phyloP scores from a whole-genome alignment of 2,329 filamentous ascomycete genomes.

The Lachnellula subtilissima region DNA sequence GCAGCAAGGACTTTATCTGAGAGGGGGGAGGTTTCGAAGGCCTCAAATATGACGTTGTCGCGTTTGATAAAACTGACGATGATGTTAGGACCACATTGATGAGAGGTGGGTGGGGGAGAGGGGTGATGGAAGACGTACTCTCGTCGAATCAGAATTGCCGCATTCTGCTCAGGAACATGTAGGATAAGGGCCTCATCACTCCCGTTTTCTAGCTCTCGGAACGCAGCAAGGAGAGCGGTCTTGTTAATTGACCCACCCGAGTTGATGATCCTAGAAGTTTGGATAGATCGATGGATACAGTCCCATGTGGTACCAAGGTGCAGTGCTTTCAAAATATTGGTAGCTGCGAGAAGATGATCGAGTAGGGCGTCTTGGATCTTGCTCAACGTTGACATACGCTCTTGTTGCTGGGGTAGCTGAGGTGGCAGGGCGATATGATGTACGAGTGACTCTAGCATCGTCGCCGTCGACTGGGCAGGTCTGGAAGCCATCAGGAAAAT shows the following conservation, averaged over 20 bases:
- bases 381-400: conserved; percentile 2
- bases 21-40: conserved; percentile 54
- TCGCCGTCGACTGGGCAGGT: too few species aligned
- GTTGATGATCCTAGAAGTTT: conserved; percentile 10
- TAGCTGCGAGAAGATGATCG: conserved; percentile 8
- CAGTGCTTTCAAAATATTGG: background rate
- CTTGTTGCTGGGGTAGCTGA: conserved; percentile 17
- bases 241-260: conserved; percentile 15
- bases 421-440: conserved; percentile 21
- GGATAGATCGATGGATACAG: conserved; percentile 11
- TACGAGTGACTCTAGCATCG: conserved; percentile 14
- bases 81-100: too few species aligned
- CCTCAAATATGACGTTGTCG: conserved; percentile 47
- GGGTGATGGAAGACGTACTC: conserved; percentile 22
- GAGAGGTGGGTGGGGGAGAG: too few species aligned
- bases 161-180: conserved; percentile 45
- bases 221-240: conserved; percentile 24
- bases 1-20: conserved; percentile 49
- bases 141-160: conserved; percentile 39
- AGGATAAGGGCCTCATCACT: conserved; percentile 34
- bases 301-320: background rate
- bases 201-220: conserved; percentile 27
- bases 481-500: too few species aligned
- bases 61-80: too few species aligned
- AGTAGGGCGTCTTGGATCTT: conserved; percentile 7